These are phyloP conservation scores for Ceratocystiopsis minuta DNA, from an alignment of 2,329 filamentous ascomycete genomes.

Conservation along the genomic window DNA sequence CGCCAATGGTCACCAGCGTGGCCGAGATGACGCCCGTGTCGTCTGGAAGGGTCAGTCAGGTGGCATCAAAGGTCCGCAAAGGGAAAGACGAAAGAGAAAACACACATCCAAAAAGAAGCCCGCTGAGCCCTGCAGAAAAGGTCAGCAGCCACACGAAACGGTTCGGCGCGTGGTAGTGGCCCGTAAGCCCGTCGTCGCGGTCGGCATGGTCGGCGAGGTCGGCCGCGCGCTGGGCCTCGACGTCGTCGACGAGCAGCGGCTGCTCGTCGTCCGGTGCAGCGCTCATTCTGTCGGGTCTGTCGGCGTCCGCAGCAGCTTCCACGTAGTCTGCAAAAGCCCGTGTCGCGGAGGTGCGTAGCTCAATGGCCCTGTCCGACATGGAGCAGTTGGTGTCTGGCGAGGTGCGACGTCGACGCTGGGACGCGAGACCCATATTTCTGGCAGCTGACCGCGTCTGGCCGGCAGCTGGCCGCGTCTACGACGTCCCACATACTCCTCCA, in stretches of 20 bases:
- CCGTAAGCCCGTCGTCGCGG: background rate
- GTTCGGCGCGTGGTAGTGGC: constrained; percentile 17
- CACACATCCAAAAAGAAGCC: constrained; percentile 50
- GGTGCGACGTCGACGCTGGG: no score
- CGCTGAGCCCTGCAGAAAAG: constrained; percentile 47
- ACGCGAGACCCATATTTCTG: no score
- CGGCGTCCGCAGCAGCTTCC: no score
- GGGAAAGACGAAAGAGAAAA: constrained; percentile 2
- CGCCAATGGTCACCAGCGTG: constrained; percentile 45
- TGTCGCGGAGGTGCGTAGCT: no score
- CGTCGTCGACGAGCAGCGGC: constrained; percentile 5
- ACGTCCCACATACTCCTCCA: no score
- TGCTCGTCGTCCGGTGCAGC: constrained; percentile 5
- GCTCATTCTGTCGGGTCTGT: background rate
- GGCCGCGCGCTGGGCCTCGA: background rate
- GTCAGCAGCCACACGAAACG: constrained; percentile 44
- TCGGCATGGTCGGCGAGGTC: no score
- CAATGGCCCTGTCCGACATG: no score
- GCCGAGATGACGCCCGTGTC: constrained; percentile 53
- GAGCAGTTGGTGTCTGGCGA: no score
- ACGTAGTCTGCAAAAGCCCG: no score
- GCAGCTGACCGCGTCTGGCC: no score
- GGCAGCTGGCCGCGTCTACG: no score
- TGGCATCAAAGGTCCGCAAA: constrained; percentile 2
- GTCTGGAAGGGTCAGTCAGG: constrained; percentile 21